These are phyloP conservation scores for Trypethelium eluteriae DNA, from an alignment of 495 filamentous ascomycete genomes.

Conservation along the genomic window DNA sequence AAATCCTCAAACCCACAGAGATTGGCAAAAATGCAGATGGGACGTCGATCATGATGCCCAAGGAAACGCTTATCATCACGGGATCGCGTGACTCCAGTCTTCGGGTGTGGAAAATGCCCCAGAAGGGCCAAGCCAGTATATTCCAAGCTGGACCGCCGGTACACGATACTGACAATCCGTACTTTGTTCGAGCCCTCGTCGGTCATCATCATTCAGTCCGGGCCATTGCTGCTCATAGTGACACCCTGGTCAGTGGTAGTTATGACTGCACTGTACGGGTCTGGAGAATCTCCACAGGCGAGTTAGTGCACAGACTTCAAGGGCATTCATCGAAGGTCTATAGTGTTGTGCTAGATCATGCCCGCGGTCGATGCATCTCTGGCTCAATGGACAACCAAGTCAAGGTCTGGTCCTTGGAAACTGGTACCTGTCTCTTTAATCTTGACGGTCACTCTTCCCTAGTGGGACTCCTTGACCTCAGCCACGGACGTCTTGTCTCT, in stretches of 20 bases:
- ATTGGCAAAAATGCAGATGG: conserved; percentile 66
- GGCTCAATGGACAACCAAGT: conserved; percentile 97
- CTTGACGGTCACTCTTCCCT: conserved; percentile 92
- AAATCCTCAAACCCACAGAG: conserved; percentile 82
- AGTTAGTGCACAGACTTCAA: conserved; percentile 75
- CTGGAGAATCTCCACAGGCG: conserved; percentile 94
- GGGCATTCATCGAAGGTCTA: conserved; percentile 95
- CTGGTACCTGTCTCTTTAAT: conserved; percentile 74
- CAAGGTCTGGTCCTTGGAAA: conserved; percentile 97
- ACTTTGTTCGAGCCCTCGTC: conserved; percentile 78
- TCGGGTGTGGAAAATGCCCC: conserved; percentile 92
- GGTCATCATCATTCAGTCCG: conserved; percentile 95
- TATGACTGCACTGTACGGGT: conserved; percentile 95
- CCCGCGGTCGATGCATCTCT: conserved; percentile 90
- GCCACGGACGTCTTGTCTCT: conserved; percentile 81
- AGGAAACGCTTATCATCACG: conserved; percentile 90
- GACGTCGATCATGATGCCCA: conserved; percentile 77
- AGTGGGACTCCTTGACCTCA: conserved; percentile 83
- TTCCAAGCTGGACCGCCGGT: conserved; percentile 66
- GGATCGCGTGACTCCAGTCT: conserved; percentile 92
- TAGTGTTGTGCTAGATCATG: conserved; percentile 88
- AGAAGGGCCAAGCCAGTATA: conserved; percentile 62
- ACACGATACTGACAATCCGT: conserved; percentile 82
- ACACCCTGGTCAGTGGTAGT: conserved; percentile 96
- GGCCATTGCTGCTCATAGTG: conserved; percentile 89